Conservation (phyloP, 148 eudicot genomes). For the Pharnaceum exiguum region DNA sequence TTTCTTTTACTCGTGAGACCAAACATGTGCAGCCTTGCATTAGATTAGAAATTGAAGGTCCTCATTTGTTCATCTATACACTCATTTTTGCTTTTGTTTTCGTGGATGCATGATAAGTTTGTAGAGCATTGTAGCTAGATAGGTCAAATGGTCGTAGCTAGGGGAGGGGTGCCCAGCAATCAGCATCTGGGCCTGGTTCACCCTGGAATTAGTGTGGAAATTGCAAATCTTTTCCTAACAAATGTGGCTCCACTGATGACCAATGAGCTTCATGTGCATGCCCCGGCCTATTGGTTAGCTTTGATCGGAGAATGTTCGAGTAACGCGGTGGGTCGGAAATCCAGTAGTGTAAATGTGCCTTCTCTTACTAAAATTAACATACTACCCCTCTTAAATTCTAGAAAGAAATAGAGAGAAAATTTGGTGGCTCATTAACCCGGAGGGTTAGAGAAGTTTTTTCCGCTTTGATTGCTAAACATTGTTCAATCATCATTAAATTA, state of each 20-base stretch:
- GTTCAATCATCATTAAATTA: neutral
- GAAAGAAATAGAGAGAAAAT: no score
- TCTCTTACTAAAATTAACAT: no score
- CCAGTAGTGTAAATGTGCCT: no score
- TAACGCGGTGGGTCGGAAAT: no score
- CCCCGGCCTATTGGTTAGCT: no score
- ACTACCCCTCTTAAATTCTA: no score
- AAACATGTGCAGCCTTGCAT: neutral
- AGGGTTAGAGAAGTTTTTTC: no score
- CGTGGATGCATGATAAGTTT: neutral
- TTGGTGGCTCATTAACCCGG: no score
- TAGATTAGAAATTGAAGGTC: constrained; percentile 7
- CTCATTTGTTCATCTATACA: constrained; percentile 1
- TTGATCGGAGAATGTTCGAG: no score
- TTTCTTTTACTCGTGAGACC: constrained; percentile 8
- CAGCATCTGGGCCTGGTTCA: neutral
- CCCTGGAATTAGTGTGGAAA: neutral
- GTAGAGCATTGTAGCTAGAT: neutral
- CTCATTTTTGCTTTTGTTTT: constrained; percentile 5
- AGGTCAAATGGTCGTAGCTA: neutral
- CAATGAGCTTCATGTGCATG: no score
- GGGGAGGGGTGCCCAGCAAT: neutral
- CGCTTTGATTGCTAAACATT: neutral
- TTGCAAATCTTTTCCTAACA: neutral
- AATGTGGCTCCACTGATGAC: neutral